Conservation (phyloP, 2,329 filamentous ascomycete genomes). For the Penicillium hordei region DNA sequence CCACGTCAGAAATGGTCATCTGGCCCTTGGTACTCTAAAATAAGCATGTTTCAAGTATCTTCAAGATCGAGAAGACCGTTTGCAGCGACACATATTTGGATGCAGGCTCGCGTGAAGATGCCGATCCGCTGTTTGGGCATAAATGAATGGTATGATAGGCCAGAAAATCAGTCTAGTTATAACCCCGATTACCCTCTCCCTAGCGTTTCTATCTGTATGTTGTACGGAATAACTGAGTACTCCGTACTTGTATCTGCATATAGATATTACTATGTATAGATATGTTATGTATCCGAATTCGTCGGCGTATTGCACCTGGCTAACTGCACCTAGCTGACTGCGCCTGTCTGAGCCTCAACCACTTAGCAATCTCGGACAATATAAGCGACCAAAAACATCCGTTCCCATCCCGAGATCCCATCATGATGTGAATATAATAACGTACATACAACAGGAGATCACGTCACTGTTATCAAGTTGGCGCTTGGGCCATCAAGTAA, state of each 20-base stretch:
- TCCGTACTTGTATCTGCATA: background rate
- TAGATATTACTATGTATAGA: background rate
- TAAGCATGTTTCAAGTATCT: background rate
- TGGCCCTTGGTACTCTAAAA: background rate
- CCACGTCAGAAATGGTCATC: background rate
- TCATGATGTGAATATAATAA: constrained; percentile 8
- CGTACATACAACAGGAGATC: background rate
- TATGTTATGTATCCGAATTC: background rate
- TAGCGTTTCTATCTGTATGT: background rate
- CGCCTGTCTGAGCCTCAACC: background rate
- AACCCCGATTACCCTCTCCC: background rate
- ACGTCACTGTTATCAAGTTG: constrained; percentile 9
- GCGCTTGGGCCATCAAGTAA: constrained; percentile 6
- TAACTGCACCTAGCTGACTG: background rate
- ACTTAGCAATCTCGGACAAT: background rate
- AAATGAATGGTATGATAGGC: background rate
- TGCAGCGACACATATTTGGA: background rate
- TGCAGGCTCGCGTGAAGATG: background rate
- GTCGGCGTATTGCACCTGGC: background rate
- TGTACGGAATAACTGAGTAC: background rate
- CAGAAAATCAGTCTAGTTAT: background rate
- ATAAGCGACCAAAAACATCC: constrained; percentile 6
- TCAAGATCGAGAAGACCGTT: background rate
- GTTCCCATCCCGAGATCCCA: background rate
- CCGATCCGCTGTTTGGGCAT: background rate